Base-by-base conservation (phyloP, 805 yeast genomes). In the Scheffersomyces lignosus region DNA sequence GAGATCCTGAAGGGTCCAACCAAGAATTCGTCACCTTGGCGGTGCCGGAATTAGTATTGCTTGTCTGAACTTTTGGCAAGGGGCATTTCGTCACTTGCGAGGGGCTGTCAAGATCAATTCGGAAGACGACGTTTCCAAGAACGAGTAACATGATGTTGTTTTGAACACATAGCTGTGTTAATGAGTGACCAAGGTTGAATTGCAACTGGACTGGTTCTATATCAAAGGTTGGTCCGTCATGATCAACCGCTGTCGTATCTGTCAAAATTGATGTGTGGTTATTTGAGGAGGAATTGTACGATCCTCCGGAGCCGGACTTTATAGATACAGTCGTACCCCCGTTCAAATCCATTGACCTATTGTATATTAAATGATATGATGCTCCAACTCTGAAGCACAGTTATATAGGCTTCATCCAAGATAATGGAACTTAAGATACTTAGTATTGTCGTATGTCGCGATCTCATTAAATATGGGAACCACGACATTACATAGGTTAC, bases 201-300 rank as follows among this genome's bases (percentile, higher is more conserved):
- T 66, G 73, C 10, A 68, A 58, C 43, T 58, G 71, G 3, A 68
- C 73, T 15, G 56, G 54, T 36, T 68, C 73, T 8, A 69, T 41
- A 5, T 49, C 54, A 35, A 64, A 59, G 4, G 43, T 33, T 1
- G 65, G 66, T 9, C 36, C 36, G 15, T 49, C 54, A 29, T 13
- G 10, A 14, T 37, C 40, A 15, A 12, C 34, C 9, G 28, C 17
- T 10, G 29, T 7, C 3, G 24, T 10, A 20, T 20, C 24, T 20
- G 24, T 10, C 24, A 20, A 20, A 20, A 10, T 20, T 7, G 24
- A 20, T 7, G 24, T 7, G 24, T 20, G 10, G 10, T 20, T 20
- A 10, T 20, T 20, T 7, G 24, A 7, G 7, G 24, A 20, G 9
- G 24, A 20, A 20, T 20, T 20, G 10, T 20, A 7, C 9, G 24